Percentiles rank a stretch among this genome's conserved stretches.
phyloP scores from a whole-genome alignment of 768 basidiomycete genomes.

The Tylopilus balloui region DNA sequence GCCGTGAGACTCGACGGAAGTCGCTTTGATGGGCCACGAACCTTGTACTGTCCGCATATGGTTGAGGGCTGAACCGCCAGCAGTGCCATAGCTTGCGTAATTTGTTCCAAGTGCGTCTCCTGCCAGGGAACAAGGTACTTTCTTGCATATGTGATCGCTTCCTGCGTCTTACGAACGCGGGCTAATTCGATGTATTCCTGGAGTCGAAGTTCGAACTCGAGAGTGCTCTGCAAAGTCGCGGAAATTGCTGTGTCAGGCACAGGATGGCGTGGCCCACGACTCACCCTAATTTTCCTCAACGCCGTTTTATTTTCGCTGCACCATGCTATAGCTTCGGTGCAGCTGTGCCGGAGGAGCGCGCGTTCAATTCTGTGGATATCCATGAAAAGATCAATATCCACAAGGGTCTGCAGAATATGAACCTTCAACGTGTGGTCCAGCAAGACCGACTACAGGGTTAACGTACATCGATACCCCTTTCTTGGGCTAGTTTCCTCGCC shows the following conservation, averaged over 20 bases:
- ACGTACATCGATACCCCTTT: slow-evolving; percentile 75
- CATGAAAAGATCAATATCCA: slow-evolving; percentile 88
- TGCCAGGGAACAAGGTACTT: slow-evolving; percentile 82
- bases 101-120: slow-evolving; percentile 73
- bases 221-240: slow-evolving; percentile 60
- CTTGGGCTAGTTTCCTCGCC: slow-evolving; percentile 69
- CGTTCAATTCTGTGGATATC: slow-evolving; percentile 85
- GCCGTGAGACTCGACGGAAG: slow-evolving; percentile 8
- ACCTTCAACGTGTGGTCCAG: slow-evolving; percentile 16
- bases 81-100: slow-evolving; percentile 70
- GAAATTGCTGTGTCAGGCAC: slow-evolving; percentile 16
- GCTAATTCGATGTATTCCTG: slow-evolving; percentile 96
- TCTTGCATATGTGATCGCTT: slow-evolving; percentile 80
- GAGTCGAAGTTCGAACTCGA: slow-evolving; percentile 93
- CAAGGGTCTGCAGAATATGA: slow-evolving; percentile 55
- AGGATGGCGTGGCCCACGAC: slow-evolving; percentile 9
- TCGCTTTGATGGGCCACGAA: slow-evolving; percentile 30
- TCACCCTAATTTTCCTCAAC: slow-evolving; percentile 85
- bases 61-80: slow-evolving; percentile 73
- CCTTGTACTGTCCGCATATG: slow-evolving; percentile 75
- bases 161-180: slow-evolving; percentile 54
- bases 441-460: slow-evolving; percentile 16
- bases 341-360: slow-evolving; percentile 70
- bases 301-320: slow-evolving; percentile 94
- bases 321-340: slow-evolving; percentile 89